Evolutionary conservation across 768 basidiomycete species (phyloP), one percentile per base, ranked within the genome.

Genomic region (Neoboletus brunneissimus): DNA sequence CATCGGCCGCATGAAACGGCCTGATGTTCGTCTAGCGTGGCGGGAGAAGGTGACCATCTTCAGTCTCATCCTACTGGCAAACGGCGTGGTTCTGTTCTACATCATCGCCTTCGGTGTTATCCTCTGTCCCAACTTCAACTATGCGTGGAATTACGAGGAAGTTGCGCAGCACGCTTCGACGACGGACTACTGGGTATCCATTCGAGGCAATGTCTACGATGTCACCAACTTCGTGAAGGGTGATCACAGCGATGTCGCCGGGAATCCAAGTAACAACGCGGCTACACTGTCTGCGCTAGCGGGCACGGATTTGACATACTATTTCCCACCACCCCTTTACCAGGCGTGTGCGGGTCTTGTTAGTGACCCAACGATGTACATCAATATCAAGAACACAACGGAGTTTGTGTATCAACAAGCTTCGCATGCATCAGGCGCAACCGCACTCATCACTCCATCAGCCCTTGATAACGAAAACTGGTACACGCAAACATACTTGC

Each of bases 1-100:
- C 48, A 37, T 85, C 46, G 85, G 85, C 6, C 77, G 82, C 18
- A 84, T 87, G 86, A 85, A 86, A 67, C 81, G 85, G 11, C 81
- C 84, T 22, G 85, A 87, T 64, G 73, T 87, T 45, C 80, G 82
- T 48, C 77, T 87, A 43, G 86, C 86, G 0, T 87, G 86, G 86
- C 75, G 85, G 41, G 86, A 87, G 65, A 87, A 87, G 69, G 62
- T 86, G 50, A 80, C 86, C 7, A 87, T 87, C 61, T 86, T 81
- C 71, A 61, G 72, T 58, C 76, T 87, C 66, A 85, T 87, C 66
- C 59, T 81, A 54, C 54, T 80, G 34, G 65, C 77, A 51, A 87
- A 87, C 63, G 76, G 67, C 18, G 46, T 79, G 48, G 75, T 87
- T 56, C 67, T 87, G 61, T 87, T 87, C 74, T 86, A 85, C 66